These are phyloP conservation scores for Phytophthora syringae DNA, from an alignment of 352 stramenopile species.

Conservation along the genomic window DNA sequence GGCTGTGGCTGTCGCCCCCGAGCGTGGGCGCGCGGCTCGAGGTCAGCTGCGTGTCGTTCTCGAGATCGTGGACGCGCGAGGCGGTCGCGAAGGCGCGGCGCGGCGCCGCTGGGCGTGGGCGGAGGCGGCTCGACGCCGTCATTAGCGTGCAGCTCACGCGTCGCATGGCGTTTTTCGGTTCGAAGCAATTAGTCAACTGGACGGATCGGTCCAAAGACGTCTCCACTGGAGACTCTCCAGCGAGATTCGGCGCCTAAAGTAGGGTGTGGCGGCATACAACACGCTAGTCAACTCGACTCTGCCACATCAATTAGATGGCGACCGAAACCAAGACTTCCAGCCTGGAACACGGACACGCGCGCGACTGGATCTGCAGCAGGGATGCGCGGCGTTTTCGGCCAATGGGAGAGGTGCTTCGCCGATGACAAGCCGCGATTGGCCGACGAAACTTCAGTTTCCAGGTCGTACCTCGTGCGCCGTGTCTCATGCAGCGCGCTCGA, in stretches of 20 bases:
- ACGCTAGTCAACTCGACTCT: background rate
- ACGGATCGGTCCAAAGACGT: too few relatives aligned
- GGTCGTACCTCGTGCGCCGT: conserved; percentile 2
- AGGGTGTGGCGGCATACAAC: too few relatives aligned
- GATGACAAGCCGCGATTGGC: conserved; percentile 1
- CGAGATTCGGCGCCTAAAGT: too few relatives aligned
- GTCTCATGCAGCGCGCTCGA: conserved; percentile 3
- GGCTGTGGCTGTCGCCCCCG: conserved; percentile 17
- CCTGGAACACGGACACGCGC: too few relatives aligned
- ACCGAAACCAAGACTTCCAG: background rate
- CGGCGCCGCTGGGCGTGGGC: conserved; percentile 6
- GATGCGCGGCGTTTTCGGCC: too few relatives aligned
- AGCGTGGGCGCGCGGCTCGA: conserved; percentile 2
- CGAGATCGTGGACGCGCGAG: conserved; percentile 10
- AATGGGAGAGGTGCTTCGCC: too few relatives aligned
- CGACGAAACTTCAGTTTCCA: conserved; percentile 25
- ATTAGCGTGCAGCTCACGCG: conserved; percentile 26
- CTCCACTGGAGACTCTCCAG: too few relatives aligned
- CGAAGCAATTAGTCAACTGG: conserved; percentile 26
- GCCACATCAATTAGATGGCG: conserved; percentile 9
- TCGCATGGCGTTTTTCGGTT: conserved; percentile 18
- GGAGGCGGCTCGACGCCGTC: conserved; percentile 11
- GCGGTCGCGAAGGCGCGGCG: conserved; percentile 12
- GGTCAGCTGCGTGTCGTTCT: conserved; percentile 21
- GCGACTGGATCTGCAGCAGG: too few relatives aligned